A percentile compares a stretch with the other conserved stretches of the same genome.
Evolutionary conservation across 2,329 filamentous ascomycete species (phyloP).

Genomic region (Sporothrix brasiliensis): DNA sequence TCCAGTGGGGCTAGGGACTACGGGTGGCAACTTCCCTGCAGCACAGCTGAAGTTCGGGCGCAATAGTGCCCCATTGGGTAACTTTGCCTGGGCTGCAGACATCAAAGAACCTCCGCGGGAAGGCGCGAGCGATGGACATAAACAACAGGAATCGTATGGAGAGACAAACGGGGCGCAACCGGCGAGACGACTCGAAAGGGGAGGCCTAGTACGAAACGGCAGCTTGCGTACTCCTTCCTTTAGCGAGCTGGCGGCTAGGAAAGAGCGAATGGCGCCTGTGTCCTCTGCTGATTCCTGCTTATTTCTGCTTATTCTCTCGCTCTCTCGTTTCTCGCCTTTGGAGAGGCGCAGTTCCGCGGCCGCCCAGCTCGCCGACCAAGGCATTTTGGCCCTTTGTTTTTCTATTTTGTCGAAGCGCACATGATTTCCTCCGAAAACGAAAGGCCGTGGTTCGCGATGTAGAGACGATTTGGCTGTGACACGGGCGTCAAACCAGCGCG

Average conservation of each 20-base stretch:
- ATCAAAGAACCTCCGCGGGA: not conserved
- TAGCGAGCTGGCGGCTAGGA: not conserved
- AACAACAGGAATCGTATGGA: not conserved
- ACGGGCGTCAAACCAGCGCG: constrained; percentile 5
- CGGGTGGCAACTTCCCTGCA: not conserved
- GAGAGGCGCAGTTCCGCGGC: constrained; percentile 9
- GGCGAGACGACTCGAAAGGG: not conserved
- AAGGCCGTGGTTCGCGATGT: too few relatives aligned
- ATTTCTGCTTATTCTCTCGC: not conserved
- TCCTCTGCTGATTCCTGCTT: not conserved
- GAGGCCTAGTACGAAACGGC: not conserved
- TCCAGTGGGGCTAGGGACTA: not conserved
- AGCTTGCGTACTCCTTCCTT: not conserved
- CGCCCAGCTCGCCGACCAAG: not conserved
- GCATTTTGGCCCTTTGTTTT: not conserved
- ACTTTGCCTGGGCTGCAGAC: not conserved
- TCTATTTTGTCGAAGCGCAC: not conserved
- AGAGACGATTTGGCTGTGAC: not conserved
- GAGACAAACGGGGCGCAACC: not conserved
- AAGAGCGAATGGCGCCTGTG: not conserved
- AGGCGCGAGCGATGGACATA: not conserved
- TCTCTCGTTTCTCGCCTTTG: not conserved
- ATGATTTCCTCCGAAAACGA: too few relatives aligned
- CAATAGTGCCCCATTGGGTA: not conserved
- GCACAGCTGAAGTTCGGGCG: not conserved